phyloP scores from a whole-genome alignment of 225 moss, liverwort and hornwort genomes.

The Polytrichum formosum region DNA sequence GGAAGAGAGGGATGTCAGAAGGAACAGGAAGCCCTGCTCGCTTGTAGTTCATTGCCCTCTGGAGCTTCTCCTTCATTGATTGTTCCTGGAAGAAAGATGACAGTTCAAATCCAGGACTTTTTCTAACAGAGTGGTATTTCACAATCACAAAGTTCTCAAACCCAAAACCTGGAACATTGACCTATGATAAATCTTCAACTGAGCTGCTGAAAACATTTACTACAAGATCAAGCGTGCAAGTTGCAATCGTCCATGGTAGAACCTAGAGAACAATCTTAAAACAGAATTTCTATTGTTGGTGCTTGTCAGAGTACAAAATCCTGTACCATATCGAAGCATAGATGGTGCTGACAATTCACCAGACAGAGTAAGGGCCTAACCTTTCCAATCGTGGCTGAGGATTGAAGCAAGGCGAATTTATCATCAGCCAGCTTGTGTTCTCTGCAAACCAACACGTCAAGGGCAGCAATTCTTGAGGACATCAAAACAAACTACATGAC shows the following conservation, averaged over 20 bases:
- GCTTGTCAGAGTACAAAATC: no score
- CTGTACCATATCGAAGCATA: no score
- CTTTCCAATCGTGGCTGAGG: constrained; percentile 65
- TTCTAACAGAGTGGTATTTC: neutral
- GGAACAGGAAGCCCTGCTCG: constrained; percentile 57
- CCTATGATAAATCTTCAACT: neutral
- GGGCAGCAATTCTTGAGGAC: constrained; percentile 4
- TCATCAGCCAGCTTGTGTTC: constrained; percentile 58
- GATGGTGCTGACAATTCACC: neutral
- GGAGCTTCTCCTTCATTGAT: constrained; percentile 57
- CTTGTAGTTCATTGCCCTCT: constrained; percentile 60
- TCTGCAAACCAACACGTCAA: constrained; percentile 23
- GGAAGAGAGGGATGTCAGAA: constrained; percentile 45
- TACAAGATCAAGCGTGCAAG: no score
- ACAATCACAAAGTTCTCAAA: no score
- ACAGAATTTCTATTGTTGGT: no score
- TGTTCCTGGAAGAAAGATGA: constrained; percentile 30
- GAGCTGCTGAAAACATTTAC: no score
- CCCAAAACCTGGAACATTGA: neutral
- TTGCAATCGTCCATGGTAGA: no score
- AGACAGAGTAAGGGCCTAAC: constrained; percentile 12
- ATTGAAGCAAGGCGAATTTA: constrained; percentile 49
- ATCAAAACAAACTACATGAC: neutral
- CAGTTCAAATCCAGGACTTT: neutral
- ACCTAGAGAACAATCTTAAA: no score